These are phyloP conservation scores for Ceratobasidium sp. DNA, from an alignment of 1,284 basidiomycete genomes.

Conservation along the genomic window DNA sequence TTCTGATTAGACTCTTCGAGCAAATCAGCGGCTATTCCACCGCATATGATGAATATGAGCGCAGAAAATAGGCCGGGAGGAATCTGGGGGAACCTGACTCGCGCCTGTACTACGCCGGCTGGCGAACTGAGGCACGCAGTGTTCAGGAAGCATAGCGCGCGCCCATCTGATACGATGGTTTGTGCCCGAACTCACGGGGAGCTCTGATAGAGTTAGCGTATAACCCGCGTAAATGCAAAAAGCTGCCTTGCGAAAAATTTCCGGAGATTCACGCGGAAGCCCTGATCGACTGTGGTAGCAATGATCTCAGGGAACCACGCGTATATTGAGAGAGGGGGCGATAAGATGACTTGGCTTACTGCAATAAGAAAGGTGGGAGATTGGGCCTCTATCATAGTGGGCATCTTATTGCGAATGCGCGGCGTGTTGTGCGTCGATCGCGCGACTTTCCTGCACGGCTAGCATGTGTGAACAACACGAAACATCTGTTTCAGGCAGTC, in stretches of 20 bases:
- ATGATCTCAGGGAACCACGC: slow-evolving; percentile 9
- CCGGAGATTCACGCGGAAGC: slow-evolving; percentile 7
- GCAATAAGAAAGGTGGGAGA: neutral
- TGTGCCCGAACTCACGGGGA: neutral
- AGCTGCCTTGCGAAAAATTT: neutral
- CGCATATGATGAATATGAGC: neutral
- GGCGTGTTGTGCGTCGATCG: neutral
- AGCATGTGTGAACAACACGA: neutral
- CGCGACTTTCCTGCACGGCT: no score
- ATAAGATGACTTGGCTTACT: slow-evolving; percentile 12
- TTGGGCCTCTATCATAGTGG: neutral
- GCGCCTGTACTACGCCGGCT: neutral
- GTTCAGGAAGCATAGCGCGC: slow-evolving; percentile 8
- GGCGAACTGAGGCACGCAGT: slow-evolving; percentile 10
- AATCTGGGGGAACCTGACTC: neutral
- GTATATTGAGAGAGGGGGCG: neutral
- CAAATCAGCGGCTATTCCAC: neutral
- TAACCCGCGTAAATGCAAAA: no score
- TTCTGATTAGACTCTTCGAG: neutral
- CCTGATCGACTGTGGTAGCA: neutral
- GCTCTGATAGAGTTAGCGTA: slow-evolving; percentile 22
- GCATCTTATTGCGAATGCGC: slow-evolving; percentile 4
- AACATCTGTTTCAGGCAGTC: neutral
- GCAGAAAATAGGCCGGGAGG: neutral
- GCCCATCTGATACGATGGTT: slow-evolving; percentile 3